These are phyloP conservation scores for Abelmoschus esculentus DNA, from an alignment of 345 rosid genomes.

Conservation along the genomic window DNA sequence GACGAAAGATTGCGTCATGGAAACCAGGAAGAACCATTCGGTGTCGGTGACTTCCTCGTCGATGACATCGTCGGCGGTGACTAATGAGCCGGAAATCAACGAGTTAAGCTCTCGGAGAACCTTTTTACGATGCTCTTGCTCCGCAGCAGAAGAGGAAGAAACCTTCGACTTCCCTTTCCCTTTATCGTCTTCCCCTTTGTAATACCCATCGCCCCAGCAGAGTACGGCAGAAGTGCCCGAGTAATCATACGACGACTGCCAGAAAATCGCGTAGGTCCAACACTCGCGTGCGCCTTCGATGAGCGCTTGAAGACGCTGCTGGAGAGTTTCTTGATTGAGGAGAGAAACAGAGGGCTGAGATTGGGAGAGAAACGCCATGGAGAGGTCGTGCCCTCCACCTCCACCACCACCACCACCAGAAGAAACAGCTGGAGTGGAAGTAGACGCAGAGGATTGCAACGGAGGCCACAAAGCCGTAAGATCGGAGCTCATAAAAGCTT, in stretches of 20 bases:
- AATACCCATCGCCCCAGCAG: not conserved
- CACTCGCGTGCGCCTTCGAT: not conserved
- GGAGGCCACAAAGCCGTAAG: not conserved
- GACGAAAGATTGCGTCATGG: not conserved
- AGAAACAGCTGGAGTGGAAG: not conserved
- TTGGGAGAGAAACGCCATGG: not conserved
- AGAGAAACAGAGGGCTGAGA: not conserved
- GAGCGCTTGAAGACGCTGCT: not conserved
- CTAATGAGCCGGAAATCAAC: not conserved
- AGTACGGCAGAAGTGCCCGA: not conserved
- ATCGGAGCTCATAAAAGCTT: not conserved
- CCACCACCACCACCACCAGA: not conserved
- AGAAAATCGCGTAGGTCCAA: not conserved
- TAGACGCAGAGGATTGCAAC: not conserved
- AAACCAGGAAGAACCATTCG: not conserved
- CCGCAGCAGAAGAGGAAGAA: not conserved
- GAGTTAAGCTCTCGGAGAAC: not conserved
- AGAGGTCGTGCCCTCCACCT: not conserved
- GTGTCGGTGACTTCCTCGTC: not conserved
- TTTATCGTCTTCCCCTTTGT: not conserved
- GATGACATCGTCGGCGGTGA: not conserved
- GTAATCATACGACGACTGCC: not conserved
- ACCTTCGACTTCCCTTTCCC: not conserved
- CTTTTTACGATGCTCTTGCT: not conserved
- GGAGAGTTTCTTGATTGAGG: not conserved